Percentiles rank a stretch among this genome's conserved stretches.
Evolutionary conservation across 192 early-diverging fungal species (phyloP).

Genomic region (Chytriomyces sp.): DNA sequence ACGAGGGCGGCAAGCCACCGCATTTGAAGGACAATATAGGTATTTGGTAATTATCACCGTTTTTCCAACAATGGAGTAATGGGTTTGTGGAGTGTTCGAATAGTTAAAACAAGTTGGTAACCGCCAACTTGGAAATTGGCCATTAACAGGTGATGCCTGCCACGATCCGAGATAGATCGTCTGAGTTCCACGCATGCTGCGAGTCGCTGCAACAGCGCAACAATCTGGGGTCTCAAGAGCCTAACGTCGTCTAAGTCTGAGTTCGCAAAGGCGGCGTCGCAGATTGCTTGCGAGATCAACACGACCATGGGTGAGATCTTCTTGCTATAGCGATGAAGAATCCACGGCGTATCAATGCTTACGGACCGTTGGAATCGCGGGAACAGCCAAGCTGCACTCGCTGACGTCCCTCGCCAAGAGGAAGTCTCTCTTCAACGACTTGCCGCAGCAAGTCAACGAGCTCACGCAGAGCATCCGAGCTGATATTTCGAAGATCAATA

Average conservation of each 20-base stretch:
- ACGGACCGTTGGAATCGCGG: no score
- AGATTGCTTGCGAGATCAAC: slow-evolving; percentile 88
- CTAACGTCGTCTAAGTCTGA: slow-evolving; percentile 63
- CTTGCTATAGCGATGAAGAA: no score
- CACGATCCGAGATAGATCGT: slow-evolving; percentile 71
- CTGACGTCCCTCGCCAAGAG: slow-evolving; percentile 92
- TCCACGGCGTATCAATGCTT: no score
- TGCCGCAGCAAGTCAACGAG: slow-evolving; percentile 92
- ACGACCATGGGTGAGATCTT: slow-evolving; percentile 64
- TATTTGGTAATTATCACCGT: no score
- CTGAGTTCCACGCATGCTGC: slow-evolving; percentile 83
- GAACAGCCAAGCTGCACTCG: slow-evolving; percentile 72
- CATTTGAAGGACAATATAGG: no score
- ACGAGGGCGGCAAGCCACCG: no score
- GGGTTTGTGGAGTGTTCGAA: no score
- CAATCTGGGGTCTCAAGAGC: slow-evolving; percentile 26
- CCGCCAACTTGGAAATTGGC: no score
- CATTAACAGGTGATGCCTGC: no score
- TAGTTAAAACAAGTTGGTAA: no score
- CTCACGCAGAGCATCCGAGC: slow-evolving; percentile 94
- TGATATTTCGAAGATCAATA: slow-evolving; percentile 92
- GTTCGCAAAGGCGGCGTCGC: slow-evolving; percentile 79
- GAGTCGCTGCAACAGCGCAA: slow-evolving; percentile 67
- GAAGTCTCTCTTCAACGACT: slow-evolving; percentile 96
- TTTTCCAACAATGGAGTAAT: no score